A percentile compares a stretch with the other conserved stretches of the same genome.
These are phyloP conservation scores for Scytalidium sp. DNA, from an alignment of 2,329 filamentous ascomycete species.

Conservation along the genomic window DNA sequence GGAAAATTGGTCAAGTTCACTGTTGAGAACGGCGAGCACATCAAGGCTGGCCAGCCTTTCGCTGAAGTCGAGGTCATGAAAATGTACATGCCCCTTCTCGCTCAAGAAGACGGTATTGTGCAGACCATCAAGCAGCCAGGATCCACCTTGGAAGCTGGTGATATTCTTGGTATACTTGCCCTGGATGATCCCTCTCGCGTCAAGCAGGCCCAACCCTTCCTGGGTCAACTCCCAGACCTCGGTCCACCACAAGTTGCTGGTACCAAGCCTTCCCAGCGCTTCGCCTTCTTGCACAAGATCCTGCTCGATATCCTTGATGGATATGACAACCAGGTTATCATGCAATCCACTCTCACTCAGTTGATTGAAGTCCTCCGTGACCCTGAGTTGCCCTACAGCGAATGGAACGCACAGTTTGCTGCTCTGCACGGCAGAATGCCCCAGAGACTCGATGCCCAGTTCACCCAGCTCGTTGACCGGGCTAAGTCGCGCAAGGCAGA, in stretches of 20 bases:
- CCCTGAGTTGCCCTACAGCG: conserved; percentile 88
- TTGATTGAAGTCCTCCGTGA: conserved; percentile 88
- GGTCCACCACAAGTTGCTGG: conserved; percentile 85
- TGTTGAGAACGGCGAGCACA: conserved; percentile 90
- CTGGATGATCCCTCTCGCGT: conserved; percentile 94
- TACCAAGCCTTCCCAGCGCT: conserved; percentile 87
- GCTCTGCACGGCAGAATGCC: conserved; percentile 98
- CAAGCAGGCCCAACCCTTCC: conserved; percentile 93
- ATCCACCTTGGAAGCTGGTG: conserved; percentile 94
- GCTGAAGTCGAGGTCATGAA: conserved; percentile 99
- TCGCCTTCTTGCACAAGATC: conserved; percentile 71
- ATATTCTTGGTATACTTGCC: conserved; percentile 95
- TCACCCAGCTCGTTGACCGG: conserved; percentile 83
- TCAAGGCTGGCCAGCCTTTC: conserved; percentile 87
- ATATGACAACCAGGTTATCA: conserved; percentile 97
- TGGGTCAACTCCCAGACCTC: conserved; percentile 83
- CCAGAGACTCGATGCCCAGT: conserved; percentile 79
- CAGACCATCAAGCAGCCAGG: conserved; percentile 99
- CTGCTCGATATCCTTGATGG: conserved; percentile 86
- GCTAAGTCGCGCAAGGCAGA: conserved; percentile 75
- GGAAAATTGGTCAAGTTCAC: conserved; percentile 98
- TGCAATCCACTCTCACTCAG: conserved; percentile 82
- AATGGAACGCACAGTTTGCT: conserved; percentile 94
- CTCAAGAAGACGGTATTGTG: conserved; percentile 92
- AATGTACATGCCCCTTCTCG: conserved; percentile 99